These are phyloP conservation scores for Collybia sordida DNA, from an alignment of 768 basidiomycete genomes.

Conservation along the genomic window DNA sequence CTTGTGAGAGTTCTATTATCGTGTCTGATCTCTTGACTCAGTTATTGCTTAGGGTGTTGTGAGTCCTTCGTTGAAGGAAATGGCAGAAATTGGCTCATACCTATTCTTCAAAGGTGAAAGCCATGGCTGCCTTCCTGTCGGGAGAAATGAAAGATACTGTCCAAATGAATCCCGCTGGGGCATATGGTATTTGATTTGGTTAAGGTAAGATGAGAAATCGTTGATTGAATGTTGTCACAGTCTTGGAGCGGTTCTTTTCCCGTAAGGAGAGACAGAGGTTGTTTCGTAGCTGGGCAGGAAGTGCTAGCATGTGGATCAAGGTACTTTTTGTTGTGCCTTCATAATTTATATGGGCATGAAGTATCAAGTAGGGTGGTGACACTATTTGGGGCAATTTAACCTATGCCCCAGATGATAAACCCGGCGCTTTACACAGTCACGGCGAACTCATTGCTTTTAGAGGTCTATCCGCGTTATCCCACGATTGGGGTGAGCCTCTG, in stretches of 20 bases:
- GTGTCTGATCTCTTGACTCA: neutral
- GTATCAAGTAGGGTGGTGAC: constrained; percentile 65
- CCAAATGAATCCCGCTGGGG: constrained; percentile 78
- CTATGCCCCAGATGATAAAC: constrained; percentile 78
- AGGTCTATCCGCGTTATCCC: constrained; percentile 17
- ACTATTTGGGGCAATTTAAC: constrained; percentile 78
- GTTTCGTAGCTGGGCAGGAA: constrained; percentile 94
- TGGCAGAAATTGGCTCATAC: neutral
- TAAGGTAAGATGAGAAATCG: neutral
- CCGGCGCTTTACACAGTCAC: constrained; percentile 56
- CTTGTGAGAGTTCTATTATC: constrained; percentile 42
- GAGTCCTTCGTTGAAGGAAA: constrained; percentile 20
- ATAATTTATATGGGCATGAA: neutral
- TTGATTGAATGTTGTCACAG: constrained; percentile 29
- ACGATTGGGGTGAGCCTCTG: constrained; percentile 17
- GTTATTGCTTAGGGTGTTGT: constrained; percentile 63
- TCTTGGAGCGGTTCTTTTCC: constrained; percentile 88
- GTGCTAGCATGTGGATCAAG: constrained; percentile 94
- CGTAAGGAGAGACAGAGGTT: constrained; percentile 84
- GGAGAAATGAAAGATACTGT: constrained; percentile 97
- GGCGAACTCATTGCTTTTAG: constrained; percentile 87
- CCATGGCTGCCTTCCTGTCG: constrained; percentile 92
- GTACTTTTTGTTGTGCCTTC: constrained; percentile 32
- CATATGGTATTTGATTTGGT: constrained; percentile 52
- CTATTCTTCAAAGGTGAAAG: constrained; percentile 62